A percentile compares a stretch with the other conserved stretches of the same genome.
Evolutionary conservation across 2,329 filamentous ascomycete species (phyloP).

Genomic region (Dendrostoma leiphaemia): DNA sequence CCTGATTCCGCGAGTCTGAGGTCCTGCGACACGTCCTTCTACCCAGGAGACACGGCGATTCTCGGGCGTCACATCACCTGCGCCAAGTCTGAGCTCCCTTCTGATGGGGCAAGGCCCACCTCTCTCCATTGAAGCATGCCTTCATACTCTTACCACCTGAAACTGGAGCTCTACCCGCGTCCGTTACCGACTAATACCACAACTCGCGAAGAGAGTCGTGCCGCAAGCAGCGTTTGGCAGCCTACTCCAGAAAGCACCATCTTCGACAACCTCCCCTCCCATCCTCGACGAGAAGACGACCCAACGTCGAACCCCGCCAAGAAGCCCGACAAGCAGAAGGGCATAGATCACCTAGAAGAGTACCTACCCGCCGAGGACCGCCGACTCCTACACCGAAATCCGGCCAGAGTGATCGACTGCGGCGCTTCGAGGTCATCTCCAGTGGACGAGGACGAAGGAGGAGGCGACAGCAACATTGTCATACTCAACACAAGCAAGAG

Average conservation of each 20-base stretch:
- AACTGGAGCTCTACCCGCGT: slow-evolving; percentile 61
- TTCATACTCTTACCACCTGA: slow-evolving; percentile 65
- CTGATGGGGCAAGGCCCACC: not conserved
- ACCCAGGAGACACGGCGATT: not conserved
- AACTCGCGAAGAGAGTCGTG: slow-evolving; percentile 10
- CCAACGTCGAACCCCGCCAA: slow-evolving; percentile 2
- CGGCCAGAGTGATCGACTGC: slow-evolving; percentile 46
- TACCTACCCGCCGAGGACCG: slow-evolving; percentile 19
- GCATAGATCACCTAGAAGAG: slow-evolving; percentile 14
- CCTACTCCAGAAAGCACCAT: slow-evolving; percentile 48
- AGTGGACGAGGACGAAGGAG: slow-evolving; percentile 21
- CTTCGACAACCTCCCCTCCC: slow-evolving; percentile 55
- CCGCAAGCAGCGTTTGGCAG: slow-evolving; percentile 43
- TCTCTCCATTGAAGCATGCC: slow-evolving; percentile 43
- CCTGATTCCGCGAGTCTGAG: not conserved
- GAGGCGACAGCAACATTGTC: slow-evolving; percentile 32
- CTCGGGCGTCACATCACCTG: not conserved
- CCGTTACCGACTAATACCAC: slow-evolving; percentile 25
- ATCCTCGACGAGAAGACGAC: slow-evolving; percentile 31
- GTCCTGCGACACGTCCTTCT: not conserved
- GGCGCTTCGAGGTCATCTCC: slow-evolving; percentile 37
- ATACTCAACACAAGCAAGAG: slow-evolving; percentile 39
- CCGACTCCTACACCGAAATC: slow-evolving; percentile 10
- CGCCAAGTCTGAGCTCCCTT: not conserved
- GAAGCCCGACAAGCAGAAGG: slow-evolving; percentile 17